Conservation (phyloP, 1,284 basidiomycete species). For the Apiotrichum gracile region DNA sequence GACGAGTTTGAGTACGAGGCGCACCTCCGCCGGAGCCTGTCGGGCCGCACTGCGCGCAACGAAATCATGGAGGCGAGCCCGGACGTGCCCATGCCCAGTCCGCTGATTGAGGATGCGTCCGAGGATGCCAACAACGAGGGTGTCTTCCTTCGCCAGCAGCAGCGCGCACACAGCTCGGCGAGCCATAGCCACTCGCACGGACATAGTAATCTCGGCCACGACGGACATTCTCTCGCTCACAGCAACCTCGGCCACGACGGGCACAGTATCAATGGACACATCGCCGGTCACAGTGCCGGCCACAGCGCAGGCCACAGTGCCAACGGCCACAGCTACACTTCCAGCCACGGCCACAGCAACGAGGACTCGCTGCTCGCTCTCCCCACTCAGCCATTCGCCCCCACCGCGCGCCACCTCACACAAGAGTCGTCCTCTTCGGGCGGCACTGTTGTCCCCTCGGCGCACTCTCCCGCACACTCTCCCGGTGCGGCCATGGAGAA, state of each 20-base stretch:
- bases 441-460: slow-evolving; percentile 12
- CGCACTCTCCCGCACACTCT: slow-evolving; percentile 22
- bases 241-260: neutral
- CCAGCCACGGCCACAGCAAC: neutral
- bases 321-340: neutral
- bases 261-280: neutral
- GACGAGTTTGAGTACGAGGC: slow-evolving; percentile 42
- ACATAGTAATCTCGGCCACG: neutral
- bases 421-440: slow-evolving; percentile 31
- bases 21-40: slow-evolving; percentile 37
- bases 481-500: no score
- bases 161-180: neutral
- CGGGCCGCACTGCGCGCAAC: slow-evolving; percentile 34
- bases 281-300: neutral
- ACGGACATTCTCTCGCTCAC: no score
- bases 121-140: neutral
- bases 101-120: slow-evolving; percentile 3
- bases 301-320: neutral
- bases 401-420: slow-evolving; percentile 21
- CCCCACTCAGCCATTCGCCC: slow-evolving; percentile 17
- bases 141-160: neutral
- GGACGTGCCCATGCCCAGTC: slow-evolving; percentile 2
- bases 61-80: slow-evolving; percentile 9
- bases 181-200: neutral
- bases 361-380: neutral